Base-by-base conservation (phyloP, 306 rosid species). In the Begonia peltatifolia region DNA sequence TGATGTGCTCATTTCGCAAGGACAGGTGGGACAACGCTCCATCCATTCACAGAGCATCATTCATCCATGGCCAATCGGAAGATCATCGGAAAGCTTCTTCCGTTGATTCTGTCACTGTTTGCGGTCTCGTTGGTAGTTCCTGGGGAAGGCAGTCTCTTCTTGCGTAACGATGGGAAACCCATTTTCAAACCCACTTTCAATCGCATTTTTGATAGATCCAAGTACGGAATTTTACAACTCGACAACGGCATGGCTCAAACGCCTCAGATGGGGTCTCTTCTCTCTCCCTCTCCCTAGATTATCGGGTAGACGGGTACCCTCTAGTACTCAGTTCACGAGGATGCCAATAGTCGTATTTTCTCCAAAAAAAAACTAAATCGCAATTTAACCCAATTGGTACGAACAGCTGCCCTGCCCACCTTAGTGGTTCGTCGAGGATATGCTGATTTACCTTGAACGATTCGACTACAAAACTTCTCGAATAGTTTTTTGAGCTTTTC, bases 231-330 rank as follows among this genome's bases (percentile, higher is more conserved):
- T 43, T 35, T 76, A 17, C 85, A 90, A 14, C 84, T 90, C 16
- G 49, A 56, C 56, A 90, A 90, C 57, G 99, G 99, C 9, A 73
- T 90, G 92, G 95, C 88, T 61, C 64, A 7, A 46, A 86, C 92
- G 52, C 99, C 99, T 74, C 99, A 78, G 55, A 90, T 90, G 95
- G 99, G 99, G 99, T 90, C 38, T 30, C 9, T n/a, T 17, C 47
- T 22, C 30, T 22, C 17, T 41, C 10, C 47, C 6, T 47, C 47
- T 53, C 23, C 4, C 11, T 2, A 35, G 52, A 12, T 12, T 14
- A 48, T 48, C 52, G 16, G 2, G 14, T 48, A 17, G 0, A 48
- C 13, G 9, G 52, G 10, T 12, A 48, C 4, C 13, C 23, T 20
- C 23, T 20, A 20, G 23, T 20, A 20, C 38, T 30, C 38, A 30